Evolutionary conservation across 73 alveolate species (phyloP).

Genomic region (Paraurostyla sp.): DNA sequence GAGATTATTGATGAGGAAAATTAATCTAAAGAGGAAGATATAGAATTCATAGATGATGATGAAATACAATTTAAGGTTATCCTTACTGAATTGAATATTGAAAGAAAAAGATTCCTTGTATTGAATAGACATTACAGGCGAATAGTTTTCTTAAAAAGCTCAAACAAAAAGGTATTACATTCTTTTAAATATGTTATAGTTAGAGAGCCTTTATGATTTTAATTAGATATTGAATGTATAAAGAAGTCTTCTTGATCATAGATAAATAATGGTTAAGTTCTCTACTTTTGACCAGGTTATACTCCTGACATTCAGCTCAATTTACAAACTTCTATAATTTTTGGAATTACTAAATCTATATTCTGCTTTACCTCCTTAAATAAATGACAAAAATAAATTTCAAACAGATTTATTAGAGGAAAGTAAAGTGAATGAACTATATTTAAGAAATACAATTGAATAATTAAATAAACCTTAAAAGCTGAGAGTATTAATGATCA

Average conservation of each 20-base stretch:
- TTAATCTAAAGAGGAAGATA: constrained; percentile 36
- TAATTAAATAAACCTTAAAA: neutral
- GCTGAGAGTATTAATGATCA: neutral
- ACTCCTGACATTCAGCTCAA: constrained; percentile 44
- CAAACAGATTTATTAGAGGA: constrained; percentile 17
- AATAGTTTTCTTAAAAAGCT: neutral
- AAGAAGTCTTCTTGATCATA: constrained; percentile 49
- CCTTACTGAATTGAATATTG: constrained; percentile 11
- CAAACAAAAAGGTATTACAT: neutral
- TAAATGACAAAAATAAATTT: neutral
- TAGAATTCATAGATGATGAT: constrained; percentile 1
- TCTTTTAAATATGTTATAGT: neutral
- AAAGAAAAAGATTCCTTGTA: constrained; percentile 10
- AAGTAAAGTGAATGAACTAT: neutral
- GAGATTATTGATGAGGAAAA: constrained; percentile 2
- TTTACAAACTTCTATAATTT: constrained; percentile 52
- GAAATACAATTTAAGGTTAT: constrained; percentile 20
- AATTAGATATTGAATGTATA: neutral
- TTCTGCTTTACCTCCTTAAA: neutral
- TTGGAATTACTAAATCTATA: constrained; percentile 14
- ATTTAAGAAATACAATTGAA: neutral
- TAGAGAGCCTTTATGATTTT: neutral
- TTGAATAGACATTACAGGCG: neutral
- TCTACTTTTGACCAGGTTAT: neutral
- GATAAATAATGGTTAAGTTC: neutral